phyloP scores from a whole-genome alignment of 225 moss, liverwort and hornwort species.

The Antitrichia curtipendula region DNA sequence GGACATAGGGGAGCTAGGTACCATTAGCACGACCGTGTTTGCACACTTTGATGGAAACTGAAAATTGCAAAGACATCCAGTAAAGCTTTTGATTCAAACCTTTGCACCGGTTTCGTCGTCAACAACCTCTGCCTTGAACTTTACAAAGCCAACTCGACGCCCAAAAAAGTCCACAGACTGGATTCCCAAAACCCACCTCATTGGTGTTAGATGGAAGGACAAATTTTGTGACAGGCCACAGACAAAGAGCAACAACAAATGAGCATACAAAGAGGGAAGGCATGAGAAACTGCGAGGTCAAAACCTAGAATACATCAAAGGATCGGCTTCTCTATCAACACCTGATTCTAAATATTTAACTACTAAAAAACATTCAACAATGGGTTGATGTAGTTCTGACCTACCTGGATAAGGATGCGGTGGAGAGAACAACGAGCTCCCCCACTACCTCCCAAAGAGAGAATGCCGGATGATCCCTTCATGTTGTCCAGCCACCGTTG shows the following conservation, averaged over 20 bases:
- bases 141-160: conserved; percentile 83
- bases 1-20: not conserved
- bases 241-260: not conserved
- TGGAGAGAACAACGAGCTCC: conserved; percentile 45
- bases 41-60: not conserved
- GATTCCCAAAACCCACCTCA: not conserved
- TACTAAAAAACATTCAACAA: not conserved
- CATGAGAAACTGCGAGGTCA: not conserved
- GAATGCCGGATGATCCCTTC: conserved; percentile 64
- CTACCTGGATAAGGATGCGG: conserved; percentile 86
- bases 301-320: not conserved
- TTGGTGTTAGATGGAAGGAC: not conserved
- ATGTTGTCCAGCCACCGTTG: conserved; percentile 61
- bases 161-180: conserved; percentile 90
- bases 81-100: conserved; percentile 13
- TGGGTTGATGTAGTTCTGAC: conserved; percentile 7
- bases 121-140: conserved; percentile 89
- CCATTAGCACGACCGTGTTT: not conserved
- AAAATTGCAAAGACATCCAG: not conserved
- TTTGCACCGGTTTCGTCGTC: conserved; percentile 73
- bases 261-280: not conserved
- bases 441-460: conserved; percentile 53
- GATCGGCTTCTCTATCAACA: not conserved
- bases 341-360: not conserved
- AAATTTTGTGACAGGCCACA: not conserved